phyloP scores from a whole-genome alignment of 352 stramenopile genomes.

The Thalassiosira ordinaria region DNA sequence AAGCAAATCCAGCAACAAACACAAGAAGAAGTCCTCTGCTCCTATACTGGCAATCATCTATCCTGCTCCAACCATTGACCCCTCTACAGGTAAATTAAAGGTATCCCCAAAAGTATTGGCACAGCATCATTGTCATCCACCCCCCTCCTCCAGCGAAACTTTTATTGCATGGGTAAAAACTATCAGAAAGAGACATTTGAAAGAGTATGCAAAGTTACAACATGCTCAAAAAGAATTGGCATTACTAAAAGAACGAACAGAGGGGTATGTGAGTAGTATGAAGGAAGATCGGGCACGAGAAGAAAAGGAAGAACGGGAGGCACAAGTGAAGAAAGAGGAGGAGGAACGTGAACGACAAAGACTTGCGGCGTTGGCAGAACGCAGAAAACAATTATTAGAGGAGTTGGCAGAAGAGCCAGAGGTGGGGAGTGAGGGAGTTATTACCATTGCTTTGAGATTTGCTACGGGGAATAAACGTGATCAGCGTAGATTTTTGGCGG shows the following conservation, averaged over 20 bases:
- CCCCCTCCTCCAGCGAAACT: constrained; percentile 39
- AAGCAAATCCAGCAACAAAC: constrained; percentile 26
- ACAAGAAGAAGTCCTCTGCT: too few relatives aligned
- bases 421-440: constrained; percentile 33
- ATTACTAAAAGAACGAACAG: constrained; percentile 62
- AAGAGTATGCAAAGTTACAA: constrained; percentile 73
- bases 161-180: constrained; percentile 72
- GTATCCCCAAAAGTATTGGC: constrained; percentile 59
- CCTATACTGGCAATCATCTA: constrained; percentile 67
- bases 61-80: constrained; percentile 46
- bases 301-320: constrained; percentile 37
- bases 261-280: constrained; percentile 67
- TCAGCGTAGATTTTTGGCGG: constrained; percentile 56
- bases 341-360: constrained; percentile 53
- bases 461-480: constrained; percentile 28
- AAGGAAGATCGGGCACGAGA: constrained; percentile 61
- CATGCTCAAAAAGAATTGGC: constrained; percentile 56
- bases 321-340: constrained; percentile 39
- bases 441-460: constrained; percentile 75
- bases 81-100: constrained; percentile 26
- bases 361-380: constrained; percentile 47
- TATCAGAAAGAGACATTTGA: constrained; percentile 67
- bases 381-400: constrained; percentile 56
- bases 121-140: constrained; percentile 81
- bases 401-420: constrained; percentile 57